Conservation (phyloP, 495 filamentous ascomycete genomes). For the Talaromyces adpressus region DNA sequence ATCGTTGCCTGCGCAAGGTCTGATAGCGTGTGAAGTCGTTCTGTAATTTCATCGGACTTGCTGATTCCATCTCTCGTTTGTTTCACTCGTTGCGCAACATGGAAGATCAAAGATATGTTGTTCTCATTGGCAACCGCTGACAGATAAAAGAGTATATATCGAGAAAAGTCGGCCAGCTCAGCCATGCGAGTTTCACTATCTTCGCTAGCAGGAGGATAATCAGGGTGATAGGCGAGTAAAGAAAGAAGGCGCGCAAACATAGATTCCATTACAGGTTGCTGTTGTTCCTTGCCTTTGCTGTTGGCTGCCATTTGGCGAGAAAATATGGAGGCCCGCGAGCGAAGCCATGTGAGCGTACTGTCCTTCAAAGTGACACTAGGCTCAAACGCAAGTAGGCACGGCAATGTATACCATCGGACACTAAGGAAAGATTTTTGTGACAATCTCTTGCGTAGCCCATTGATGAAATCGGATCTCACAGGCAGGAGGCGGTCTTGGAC, state of each 20-base stretch:
- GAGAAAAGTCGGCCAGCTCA: constrained; percentile 71
- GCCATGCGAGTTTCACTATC: constrained; percentile 49
- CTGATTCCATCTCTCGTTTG: constrained; percentile 74
- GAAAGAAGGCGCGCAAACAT: constrained; percentile 81
- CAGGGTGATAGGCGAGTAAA: constrained; percentile 88
- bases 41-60: constrained; percentile 43
- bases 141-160: constrained; percentile 87
- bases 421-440: constrained; percentile 36
- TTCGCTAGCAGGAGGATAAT: constrained; percentile 53
- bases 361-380: constrained; percentile 60
- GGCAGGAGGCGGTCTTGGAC: constrained; percentile 68
- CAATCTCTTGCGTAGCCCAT: constrained; percentile 79
- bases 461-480: constrained; percentile 72
- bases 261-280: constrained; percentile 66
- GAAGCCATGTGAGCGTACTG: constrained; percentile 79
- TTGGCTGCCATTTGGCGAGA: constrained; percentile 29
- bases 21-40: constrained; percentile 70
- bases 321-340: constrained; percentile 56
- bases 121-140: constrained; percentile 73
- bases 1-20: constrained; percentile 83
- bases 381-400: constrained; percentile 89
- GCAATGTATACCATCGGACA: constrained; percentile 74
- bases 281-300: constrained; percentile 32
- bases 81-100: constrained; percentile 89
- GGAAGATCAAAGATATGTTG: constrained; percentile 83